These are phyloP conservation scores for Neurospora pannonica DNA, from an alignment of 495 filamentous ascomycete genomes.

Conservation along the genomic window DNA sequence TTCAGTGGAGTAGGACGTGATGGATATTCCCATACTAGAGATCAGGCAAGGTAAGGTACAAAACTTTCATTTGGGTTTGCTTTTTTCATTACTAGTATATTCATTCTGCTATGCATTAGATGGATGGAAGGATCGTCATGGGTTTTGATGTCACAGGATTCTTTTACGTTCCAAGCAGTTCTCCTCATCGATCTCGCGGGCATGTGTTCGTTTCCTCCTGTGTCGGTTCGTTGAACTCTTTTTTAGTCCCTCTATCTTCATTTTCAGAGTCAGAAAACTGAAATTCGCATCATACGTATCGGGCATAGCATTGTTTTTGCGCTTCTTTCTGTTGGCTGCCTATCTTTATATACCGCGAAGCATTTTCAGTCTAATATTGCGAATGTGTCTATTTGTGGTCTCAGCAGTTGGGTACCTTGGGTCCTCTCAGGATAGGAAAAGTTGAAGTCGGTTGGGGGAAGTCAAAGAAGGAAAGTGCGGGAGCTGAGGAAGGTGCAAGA, in stretches of 20 bases:
- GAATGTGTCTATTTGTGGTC: not conserved
- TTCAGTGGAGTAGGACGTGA: too few species aligned
- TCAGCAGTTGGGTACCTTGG: not conserved
- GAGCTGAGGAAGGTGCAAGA: not conserved
- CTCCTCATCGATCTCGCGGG: not conserved
- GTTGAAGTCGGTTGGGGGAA: not conserved
- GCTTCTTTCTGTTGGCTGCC: not conserved
- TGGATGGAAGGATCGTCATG: not conserved
- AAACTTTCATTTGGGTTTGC: not conserved
- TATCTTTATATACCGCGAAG: not conserved
- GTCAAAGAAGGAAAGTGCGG: not conserved
- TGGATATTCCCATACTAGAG: too few species aligned
- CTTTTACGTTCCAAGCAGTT: not conserved
- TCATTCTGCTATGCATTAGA: not conserved
- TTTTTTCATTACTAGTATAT: not conserved
- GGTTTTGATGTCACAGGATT: not conserved
- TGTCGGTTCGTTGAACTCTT: not conserved
- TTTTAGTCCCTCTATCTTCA: not conserved
- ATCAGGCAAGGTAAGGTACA: not conserved
- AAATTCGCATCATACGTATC: not conserved
- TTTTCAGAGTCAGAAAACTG: not conserved
- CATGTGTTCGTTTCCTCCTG: not conserved
- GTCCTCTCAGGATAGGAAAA: not conserved
- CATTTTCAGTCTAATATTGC: not conserved
- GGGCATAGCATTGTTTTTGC: slow-evolving; percentile 1